phyloP scores from a whole-genome alignment of 2,329 filamentous ascomycete genomes.

The Orbilia ellipsospora region DNA sequence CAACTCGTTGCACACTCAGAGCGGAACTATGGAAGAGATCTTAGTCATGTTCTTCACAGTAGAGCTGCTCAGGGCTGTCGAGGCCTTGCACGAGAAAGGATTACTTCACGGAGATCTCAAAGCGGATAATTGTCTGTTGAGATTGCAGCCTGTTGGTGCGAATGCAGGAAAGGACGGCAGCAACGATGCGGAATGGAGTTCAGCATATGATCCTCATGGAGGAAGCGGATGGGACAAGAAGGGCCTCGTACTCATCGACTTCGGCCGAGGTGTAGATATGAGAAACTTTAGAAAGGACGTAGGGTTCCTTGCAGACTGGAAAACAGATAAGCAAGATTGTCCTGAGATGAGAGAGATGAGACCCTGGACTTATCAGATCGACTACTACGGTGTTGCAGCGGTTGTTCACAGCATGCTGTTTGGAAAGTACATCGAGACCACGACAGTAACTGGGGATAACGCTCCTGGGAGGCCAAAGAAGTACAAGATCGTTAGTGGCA shows the following conservation, averaged over 20 bases:
- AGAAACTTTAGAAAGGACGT: slow-evolving; percentile 79
- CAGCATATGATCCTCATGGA: slow-evolving; percentile 78
- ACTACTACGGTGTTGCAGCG: slow-evolving; percentile 92
- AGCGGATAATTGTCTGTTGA: slow-evolving; percentile 91
- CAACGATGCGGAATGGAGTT: slow-evolving; percentile 65
- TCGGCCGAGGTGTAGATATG: slow-evolving; percentile 95
- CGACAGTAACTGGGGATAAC: slow-evolving; percentile 65
- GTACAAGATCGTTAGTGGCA: slow-evolving; percentile 81
- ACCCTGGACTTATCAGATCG: slow-evolving; percentile 97
- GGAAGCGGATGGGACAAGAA: slow-evolving; percentile 80
- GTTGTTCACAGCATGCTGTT: slow-evolving; percentile 90
- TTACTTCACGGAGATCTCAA: slow-evolving; percentile 95
- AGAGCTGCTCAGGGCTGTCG: slow-evolving; percentile 88
- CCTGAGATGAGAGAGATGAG: slow-evolving; percentile 93
- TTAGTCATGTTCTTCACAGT: slow-evolving; percentile 95
- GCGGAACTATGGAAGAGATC: slow-evolving; percentile 83
- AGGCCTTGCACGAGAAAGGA: slow-evolving; percentile 81
- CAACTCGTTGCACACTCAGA: slow-evolving; percentile 63
- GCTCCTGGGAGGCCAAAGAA: slow-evolving; percentile 71
- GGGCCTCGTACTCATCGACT: slow-evolving; percentile 89
- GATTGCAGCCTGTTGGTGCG: slow-evolving; percentile 71
- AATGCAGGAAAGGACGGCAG: slow-evolving; percentile 61
- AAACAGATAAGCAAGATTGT: slow-evolving; percentile 83
- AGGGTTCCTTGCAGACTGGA: slow-evolving; percentile 95
- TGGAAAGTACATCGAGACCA: slow-evolving; percentile 91